Evolutionary conservation across 768 basidiomycete genomes (phyloP), one percentile per base, ranked within the genome.

Genomic region (Galerina marginata): DNA sequence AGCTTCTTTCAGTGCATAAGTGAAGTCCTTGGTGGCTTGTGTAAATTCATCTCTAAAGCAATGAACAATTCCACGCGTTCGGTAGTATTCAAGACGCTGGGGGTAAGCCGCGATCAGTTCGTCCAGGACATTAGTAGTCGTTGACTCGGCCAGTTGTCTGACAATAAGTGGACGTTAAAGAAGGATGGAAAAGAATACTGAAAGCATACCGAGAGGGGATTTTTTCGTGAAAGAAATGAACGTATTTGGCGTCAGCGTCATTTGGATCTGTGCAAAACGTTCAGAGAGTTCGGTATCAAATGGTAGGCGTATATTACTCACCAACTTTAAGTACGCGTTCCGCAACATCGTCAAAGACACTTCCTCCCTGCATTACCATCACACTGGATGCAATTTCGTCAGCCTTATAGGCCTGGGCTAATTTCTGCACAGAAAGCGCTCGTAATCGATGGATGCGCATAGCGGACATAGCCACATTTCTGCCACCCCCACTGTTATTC

Each of bases 351-450:
- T 96, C 94, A 68, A 96, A 92, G 2, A 95, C 91, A 62, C 89
- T 93, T 4, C 94, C 93, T 39, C 93, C 93, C 70, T 96, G 94
- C 94, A 96, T 96, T 36, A 96, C 87, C 89, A 95, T 92, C 26
- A 96, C 94, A 68, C 91, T 93, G 0, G 92, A 91, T 1, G 94
- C 94, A 67, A 96, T 92, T 72, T 96, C 94, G 70, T 96, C 94
- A 10, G 86, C 82, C 70, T 88, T 87, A 69, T 96, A 96, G 4
- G 94, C 94, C 23, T 88, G 84, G 0, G 93, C 92, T 42, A 95
- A 79, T 71, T 93, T 93, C 74, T 93, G 90, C 16, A 96, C 92
- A 0, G 94, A 93, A 29, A 95, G 81, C 0, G 86, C 89, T 37
- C 94, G 78, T 45, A 96, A 74, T 52, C 92, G 81, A 70, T 95